A percentile compares a stretch with the other conserved stretches of the same genome.
Conservation (phyloP, 2,329 filamentous ascomycete genomes). For the Whalleya microplaca region DNA sequence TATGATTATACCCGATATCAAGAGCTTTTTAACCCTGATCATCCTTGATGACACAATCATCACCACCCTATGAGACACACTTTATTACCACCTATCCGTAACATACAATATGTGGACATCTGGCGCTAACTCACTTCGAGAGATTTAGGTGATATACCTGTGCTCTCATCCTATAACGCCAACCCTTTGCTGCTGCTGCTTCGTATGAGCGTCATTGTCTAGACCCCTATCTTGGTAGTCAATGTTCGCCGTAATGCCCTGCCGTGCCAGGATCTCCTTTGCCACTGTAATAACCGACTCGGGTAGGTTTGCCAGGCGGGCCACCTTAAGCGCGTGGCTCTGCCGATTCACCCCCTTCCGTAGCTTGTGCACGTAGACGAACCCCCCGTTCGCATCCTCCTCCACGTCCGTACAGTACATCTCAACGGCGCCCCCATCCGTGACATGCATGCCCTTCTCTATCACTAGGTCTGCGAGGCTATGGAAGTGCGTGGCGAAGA, state of each 20-base stretch:
- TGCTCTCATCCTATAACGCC: slow-evolving; percentile 13
- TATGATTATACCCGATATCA: slow-evolving; percentile 61
- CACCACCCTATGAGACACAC: slow-evolving; percentile 61
- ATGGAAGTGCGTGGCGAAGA: slow-evolving; percentile 98
- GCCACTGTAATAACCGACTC: slow-evolving; percentile 73
- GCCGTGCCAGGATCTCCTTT: slow-evolving; percentile 52
- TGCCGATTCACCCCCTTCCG: slow-evolving; percentile 80
- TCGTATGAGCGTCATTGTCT: slow-evolving; percentile 17
- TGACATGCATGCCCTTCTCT: slow-evolving; percentile 47
- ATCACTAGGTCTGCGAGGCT: slow-evolving; percentile 75
- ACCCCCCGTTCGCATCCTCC: slow-evolving; percentile 71
- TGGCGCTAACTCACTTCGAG: slow-evolving; percentile 25
- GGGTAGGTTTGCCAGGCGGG: slow-evolving; percentile 80
- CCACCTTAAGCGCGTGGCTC: slow-evolving; percentile 95
- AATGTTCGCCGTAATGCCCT: background rate
- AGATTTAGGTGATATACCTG: slow-evolving; percentile 7
- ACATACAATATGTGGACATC: slow-evolving; percentile 1
- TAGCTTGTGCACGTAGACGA: slow-evolving; percentile 85
- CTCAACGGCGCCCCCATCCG: slow-evolving; percentile 53
- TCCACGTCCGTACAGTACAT: slow-evolving; percentile 89
- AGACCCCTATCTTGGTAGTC: slow-evolving; percentile 6
- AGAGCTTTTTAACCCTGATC: slow-evolving; percentile 72
- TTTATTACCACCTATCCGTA: slow-evolving; percentile 10
- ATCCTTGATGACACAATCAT: slow-evolving; percentile 60
- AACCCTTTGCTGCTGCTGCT: background rate